Evolutionary conservation across 2,329 filamentous ascomycete species (phyloP).

Genomic region (Metarhizium brunneum): DNA sequence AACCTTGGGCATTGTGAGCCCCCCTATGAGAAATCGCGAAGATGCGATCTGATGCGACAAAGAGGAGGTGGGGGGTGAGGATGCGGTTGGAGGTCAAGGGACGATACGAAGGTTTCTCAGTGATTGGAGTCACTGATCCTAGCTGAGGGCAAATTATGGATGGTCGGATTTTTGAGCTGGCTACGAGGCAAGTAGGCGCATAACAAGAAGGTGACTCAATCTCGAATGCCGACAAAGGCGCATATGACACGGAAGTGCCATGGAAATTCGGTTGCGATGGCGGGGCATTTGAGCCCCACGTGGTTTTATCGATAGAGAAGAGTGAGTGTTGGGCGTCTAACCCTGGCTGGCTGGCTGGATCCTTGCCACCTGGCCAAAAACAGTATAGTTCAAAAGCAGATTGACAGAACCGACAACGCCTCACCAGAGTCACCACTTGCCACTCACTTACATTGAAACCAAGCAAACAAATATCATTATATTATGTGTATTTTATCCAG

Average conservation of each 20-base stretch:
- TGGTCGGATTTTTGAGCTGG: background rate
- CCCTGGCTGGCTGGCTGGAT: background rate
- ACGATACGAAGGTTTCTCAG: too few species aligned
- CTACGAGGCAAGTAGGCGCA: background rate
- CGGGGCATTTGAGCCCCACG: constrained; percentile 12
- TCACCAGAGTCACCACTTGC: too few species aligned
- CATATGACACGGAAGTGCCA: background rate
- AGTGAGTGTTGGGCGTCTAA: too few species aligned
- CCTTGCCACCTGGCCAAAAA: background rate
- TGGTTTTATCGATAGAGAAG: background rate
- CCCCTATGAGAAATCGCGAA: background rate
- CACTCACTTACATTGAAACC: too few species aligned
- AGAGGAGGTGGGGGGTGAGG: background rate
- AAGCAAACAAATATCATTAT: too few species aligned
- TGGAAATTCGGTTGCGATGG: constrained; percentile 12
- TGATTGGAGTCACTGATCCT: too few species aligned
- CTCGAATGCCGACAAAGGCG: background rate
- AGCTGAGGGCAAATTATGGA: too few species aligned
- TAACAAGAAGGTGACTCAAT: constrained; percentile 1
- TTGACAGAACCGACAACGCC: too few species aligned
- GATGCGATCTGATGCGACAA: background rate
- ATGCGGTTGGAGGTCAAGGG: background rate
- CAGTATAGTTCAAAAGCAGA: too few species aligned
- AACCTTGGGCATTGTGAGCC: constrained; percentile 59
- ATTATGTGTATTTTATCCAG: too few species aligned